Conservation (phyloP, 2,329 filamentous ascomycete genomes). For the Zymoseptoria pseudotritici region DNA sequence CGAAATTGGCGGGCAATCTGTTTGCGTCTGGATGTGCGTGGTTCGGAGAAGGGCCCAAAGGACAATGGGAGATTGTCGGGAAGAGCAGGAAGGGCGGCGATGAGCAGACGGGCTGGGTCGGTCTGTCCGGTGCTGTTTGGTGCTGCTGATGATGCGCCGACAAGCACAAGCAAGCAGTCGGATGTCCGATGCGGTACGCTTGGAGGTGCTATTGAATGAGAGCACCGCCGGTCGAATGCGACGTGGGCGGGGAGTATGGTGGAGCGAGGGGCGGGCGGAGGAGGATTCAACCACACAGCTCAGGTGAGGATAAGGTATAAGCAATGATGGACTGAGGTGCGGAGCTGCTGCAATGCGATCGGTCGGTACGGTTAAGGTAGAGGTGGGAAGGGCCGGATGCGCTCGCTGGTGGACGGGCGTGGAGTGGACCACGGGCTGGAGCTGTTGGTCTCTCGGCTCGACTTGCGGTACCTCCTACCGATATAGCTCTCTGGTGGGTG, state of each 20-base stretch:
- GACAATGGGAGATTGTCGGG: background rate
- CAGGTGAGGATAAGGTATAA: background rate
- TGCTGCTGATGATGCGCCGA: background rate
- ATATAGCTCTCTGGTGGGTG: background rate
- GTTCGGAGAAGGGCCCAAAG: background rate
- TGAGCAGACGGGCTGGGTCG: background rate
- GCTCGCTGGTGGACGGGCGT: too few species aligned
- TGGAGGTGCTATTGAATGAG: background rate
- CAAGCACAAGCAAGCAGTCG: background rate
- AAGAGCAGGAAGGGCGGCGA: background rate
- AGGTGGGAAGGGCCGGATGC: too few species aligned
- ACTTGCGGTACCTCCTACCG: background rate
- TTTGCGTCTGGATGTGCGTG: background rate
- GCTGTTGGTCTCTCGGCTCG: background rate
- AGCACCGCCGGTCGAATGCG: background rate
- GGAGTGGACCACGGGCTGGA: background rate
- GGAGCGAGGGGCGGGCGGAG: background rate
- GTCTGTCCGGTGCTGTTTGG: background rate
- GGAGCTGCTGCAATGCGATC: too few species aligned
- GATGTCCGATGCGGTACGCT: background rate
- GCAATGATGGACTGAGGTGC: background rate
- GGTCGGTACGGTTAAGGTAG: background rate
- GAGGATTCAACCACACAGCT: background rate
- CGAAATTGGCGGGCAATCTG: background rate
- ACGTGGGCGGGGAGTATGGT: background rate